Evolutionary conservation across 345 rosid species (phyloP).

Genomic region (Limnanthes douglasii): DNA sequence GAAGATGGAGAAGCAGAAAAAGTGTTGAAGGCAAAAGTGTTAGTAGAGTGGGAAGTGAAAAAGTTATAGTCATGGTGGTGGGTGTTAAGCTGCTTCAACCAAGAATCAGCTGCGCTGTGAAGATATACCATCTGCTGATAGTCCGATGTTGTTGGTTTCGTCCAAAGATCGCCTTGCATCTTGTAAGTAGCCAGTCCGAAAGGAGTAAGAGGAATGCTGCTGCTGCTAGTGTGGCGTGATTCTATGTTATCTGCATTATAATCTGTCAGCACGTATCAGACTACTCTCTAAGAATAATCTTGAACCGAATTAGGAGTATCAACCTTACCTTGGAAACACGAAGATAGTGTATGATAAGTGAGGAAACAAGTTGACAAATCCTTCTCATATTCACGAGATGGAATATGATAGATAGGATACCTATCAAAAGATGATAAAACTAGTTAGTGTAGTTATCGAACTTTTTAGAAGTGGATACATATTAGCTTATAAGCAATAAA

Average conservation of each 20-base stretch:
- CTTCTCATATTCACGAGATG: slow-evolving; percentile 29
- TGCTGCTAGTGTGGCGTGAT: slow-evolving; percentile 4
- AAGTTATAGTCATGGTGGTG: slow-evolving; percentile 51
- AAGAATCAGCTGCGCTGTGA: slow-evolving; percentile 49
- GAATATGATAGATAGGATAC: slow-evolving; percentile 77
- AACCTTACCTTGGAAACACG: slow-evolving; percentile 48
- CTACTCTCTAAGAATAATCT: no score
- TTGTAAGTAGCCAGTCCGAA: slow-evolving; percentile 58
- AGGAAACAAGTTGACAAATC: slow-evolving; percentile 66
- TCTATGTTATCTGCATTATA: no score
- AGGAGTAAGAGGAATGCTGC: slow-evolving; percentile 29
- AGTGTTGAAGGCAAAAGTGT: no score
- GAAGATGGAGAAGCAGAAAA: no score
- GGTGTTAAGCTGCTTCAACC: slow-evolving; percentile 65
- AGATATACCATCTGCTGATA: slow-evolving; percentile 26
- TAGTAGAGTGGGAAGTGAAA: slow-evolving; percentile 25
- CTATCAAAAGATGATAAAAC: no score
- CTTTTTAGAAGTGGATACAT: no score
- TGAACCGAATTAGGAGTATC: no score
- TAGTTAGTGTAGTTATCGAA: no score
- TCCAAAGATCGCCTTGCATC: slow-evolving; percentile 62
- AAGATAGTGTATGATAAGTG: slow-evolving; percentile 63
- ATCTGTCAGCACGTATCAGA: no score
- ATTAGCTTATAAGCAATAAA: no score
- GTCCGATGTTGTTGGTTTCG: slow-evolving; percentile 23